A percentile compares a stretch with the other conserved stretches of the same genome.
phyloP scores from a whole-genome alignment of 2,329 filamentous ascomycete species.

The Apiospora marii region DNA sequence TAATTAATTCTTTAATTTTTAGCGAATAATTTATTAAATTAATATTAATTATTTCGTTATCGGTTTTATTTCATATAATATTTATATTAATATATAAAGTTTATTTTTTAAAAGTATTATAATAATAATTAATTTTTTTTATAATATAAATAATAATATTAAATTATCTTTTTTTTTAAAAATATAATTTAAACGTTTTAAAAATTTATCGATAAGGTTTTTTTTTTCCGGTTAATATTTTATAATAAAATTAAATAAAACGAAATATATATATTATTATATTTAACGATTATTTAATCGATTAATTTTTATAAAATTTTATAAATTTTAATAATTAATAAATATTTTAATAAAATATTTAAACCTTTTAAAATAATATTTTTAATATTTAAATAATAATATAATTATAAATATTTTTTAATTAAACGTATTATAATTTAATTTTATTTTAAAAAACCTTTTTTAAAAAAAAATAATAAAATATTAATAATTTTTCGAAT shows the following conservation, averaged over 20 bases:
- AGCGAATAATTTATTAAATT: not conserved
- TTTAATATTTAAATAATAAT: not conserved
- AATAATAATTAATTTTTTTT: not conserved
- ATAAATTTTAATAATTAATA: not conserved
- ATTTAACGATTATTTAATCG: too few relatives aligned
- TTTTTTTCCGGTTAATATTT: too few relatives aligned
- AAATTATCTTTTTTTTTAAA: not conserved
- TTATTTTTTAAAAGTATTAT: not conserved
- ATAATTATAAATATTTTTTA: slow-evolving; percentile 2
- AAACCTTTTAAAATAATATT: not conserved
- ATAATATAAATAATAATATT: not conserved
- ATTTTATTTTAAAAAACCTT: too few relatives aligned
- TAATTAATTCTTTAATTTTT: not conserved
- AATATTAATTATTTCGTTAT: not conserved
- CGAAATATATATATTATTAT: too few relatives aligned
- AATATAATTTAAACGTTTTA: not conserved
- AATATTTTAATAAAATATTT: not conserved
- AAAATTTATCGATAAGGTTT: too few relatives aligned
- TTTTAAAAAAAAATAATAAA: too few relatives aligned
- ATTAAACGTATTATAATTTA: not conserved
- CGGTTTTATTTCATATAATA: too few relatives aligned
- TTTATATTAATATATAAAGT: too few relatives aligned
- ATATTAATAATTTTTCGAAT: too few relatives aligned
- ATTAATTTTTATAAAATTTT: not conserved
- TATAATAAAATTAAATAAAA: too few relatives aligned